Conservation (phyloP, 306 rosid genomes). For the Ormosia emarginata region DNA sequence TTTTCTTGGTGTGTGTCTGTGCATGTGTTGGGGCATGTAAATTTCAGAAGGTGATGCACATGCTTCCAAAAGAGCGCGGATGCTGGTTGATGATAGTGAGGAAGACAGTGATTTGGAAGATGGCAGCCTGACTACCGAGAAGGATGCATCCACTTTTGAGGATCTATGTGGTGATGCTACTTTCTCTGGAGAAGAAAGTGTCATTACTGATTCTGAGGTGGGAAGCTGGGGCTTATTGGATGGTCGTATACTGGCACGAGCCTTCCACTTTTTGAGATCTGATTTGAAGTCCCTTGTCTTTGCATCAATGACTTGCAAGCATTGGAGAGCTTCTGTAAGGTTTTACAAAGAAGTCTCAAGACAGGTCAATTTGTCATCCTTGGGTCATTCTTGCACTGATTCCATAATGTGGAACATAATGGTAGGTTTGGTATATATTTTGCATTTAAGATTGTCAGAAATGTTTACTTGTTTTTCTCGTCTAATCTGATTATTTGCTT, state of each 20-base stretch:
- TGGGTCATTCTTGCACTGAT: constrained; percentile 81
- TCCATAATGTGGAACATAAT: constrained; percentile 54
- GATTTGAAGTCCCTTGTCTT: constrained; percentile 73
- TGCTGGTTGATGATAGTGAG: constrained; percentile 67
- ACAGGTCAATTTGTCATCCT: constrained; percentile 70
- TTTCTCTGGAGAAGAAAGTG: constrained; percentile 44
- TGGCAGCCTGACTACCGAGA: constrained; percentile 32
- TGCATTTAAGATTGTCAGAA: constrained; percentile 3
- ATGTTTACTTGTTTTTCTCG: constrained; percentile 5
- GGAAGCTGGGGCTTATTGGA: constrained; percentile 77
- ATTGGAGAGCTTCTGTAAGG: constrained; percentile 75
- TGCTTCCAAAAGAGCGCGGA: constrained; percentile 73
- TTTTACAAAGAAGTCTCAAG: constrained; percentile 73
- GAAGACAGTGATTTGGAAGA: constrained; percentile 68
- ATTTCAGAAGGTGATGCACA: constrained; percentile 60
- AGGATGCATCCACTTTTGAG: constrained; percentile 62
- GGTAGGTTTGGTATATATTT: constrained; percentile 55
- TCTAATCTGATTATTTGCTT: constrained; percentile 38
- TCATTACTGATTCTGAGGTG: constrained; percentile 36
- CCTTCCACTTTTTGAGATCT: constrained; percentile 76
- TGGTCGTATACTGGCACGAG: constrained; percentile 65
- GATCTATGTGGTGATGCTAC: constrained; percentile 67
- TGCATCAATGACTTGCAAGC: constrained; percentile 86
- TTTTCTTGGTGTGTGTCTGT: not conserved
- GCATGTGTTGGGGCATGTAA: constrained; percentile 29